phyloP scores from a whole-genome alignment of 352 stramenopile species.

The Paralagenidium karlingii region DNA sequence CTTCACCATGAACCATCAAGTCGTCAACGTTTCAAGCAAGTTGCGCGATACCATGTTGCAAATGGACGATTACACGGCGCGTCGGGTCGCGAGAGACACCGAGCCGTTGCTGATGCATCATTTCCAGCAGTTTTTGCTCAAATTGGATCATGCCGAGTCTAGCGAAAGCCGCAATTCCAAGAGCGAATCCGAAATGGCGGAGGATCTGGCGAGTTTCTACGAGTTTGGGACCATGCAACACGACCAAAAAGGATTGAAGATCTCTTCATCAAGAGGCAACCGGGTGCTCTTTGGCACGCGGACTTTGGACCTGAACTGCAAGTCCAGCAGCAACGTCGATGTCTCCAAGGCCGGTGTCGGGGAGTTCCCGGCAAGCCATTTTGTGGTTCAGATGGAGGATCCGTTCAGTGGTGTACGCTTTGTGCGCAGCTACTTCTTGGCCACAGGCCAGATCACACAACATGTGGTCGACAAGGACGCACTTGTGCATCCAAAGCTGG shows the following conservation, averaged over 20 bases:
- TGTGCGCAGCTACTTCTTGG: constrained; percentile 52
- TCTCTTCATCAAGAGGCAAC: constrained; percentile 18
- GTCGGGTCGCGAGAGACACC: constrained; percentile 33
- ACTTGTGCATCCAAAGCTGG: constrained; percentile 16
- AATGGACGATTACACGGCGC: constrained; percentile 40
- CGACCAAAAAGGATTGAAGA: constrained; percentile 18
- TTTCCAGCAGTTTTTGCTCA: constrained; percentile 48
- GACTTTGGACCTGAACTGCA: constrained; percentile 13
- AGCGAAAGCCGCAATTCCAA: constrained; percentile 18
- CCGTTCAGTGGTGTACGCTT: constrained; percentile 55
- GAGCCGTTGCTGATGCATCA: constrained; percentile 40
- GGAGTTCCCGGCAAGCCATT: constrained; percentile 30
- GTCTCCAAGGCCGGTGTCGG: constrained; percentile 15
- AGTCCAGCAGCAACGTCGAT: constrained; percentile 20
- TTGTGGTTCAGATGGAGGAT: constrained; percentile 56
- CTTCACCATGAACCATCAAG: constrained; percentile 62
- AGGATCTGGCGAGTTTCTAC: constrained; percentile 65
- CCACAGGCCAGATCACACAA: constrained; percentile 30
- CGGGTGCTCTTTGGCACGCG: constrained; percentile 50
- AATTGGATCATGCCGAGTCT: constrained; percentile 51
- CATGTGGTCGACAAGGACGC: constrained; percentile 50
- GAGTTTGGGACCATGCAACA: constrained; percentile 71
- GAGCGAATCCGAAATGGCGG: constrained; percentile 38
- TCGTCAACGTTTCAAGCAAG: constrained; percentile 34
- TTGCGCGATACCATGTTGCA: constrained; percentile 23